phyloP scores from a whole-genome alignment of 2,329 filamentous ascomycete species.

The Diaporthe nobilis region DNA sequence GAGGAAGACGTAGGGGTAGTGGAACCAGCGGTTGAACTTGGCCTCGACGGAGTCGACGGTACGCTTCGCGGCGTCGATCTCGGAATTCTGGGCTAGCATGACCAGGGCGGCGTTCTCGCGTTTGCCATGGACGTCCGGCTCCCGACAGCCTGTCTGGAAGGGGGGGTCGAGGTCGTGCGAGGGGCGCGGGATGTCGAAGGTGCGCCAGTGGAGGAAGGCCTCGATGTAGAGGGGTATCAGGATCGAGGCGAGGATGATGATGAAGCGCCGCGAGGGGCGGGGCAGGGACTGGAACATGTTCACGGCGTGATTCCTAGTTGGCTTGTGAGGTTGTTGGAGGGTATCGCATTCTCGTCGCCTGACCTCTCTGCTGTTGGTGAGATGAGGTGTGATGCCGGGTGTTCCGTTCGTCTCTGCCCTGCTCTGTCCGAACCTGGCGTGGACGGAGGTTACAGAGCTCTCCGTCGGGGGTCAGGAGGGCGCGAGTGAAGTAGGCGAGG shows the following conservation, averaged over 20 bases:
- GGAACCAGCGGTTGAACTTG: constrained; percentile 62
- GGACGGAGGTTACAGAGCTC: neutral
- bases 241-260: constrained; percentile 50
- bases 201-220: constrained; percentile 52
- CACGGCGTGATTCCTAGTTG: constrained; percentile 48
- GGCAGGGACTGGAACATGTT: constrained; percentile 52
- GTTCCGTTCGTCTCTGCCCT: neutral
- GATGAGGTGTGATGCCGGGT: neutral
- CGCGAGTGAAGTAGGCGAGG: neutral
- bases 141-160: constrained; percentile 57
- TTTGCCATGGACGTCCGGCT: constrained; percentile 50
- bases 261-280: constrained; percentile 39
- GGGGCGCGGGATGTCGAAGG: constrained; percentile 53
- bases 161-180: constrained; percentile 55
- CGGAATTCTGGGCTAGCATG: constrained; percentile 62
- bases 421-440: neutral
- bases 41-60: constrained; percentile 58
- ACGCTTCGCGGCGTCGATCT: constrained; percentile 56
- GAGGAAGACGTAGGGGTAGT: constrained; percentile 62
- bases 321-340: neutral
- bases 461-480: neutral
- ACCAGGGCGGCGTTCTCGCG: constrained; percentile 61
- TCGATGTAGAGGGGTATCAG: constrained; percentile 52
- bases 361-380: constrained; percentile 7
- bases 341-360: constrained; percentile 33